Base-by-base conservation (phyloP, 1,284 basidiomycete genomes). In the Pseudozyma pruni region DNA sequence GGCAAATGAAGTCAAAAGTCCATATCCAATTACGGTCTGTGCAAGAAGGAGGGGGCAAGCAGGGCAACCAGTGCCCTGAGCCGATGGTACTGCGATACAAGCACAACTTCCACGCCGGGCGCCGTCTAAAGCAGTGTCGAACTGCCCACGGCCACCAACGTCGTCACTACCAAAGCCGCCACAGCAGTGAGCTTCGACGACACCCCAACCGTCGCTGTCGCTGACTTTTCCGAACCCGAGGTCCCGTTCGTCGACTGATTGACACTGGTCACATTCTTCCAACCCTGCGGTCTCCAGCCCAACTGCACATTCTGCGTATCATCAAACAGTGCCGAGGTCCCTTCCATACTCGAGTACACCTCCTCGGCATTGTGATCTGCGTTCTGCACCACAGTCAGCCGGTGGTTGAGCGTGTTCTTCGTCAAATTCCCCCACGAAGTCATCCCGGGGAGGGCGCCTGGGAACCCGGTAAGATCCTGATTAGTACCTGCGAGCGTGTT, bases 241-340 rank as follows among this genome's bases (percentile, higher is more conserved):
- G 8, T 34, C 20, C 23, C 22, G 23, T 16, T 31, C 31, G 39
- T 53, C 17, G 61, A 44, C 9, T 53, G 49, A 16, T 48, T 57
- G 25, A 40, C 27, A 6, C 29, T 47, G 2, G 66, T 52, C 1
- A 59, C 59, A n/a, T 69, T 69, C 29, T 54, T 70, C 77, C 78
- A 81, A 7, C 71, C 77, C 13, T 47, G 19, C 3, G 79, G 79
- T 46, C 79, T 72, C 79, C 79, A 81, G 13, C 79, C 79, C 27
- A 71, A 53, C n/a, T 70, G 60, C 14, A 81, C 59, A 20, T 76
- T 63, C n/a, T 25, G 13, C 27, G 52, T 29, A 25, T 66, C 54
- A 27, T 61, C 55, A 41, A 81, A 81, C 34, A 81, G 47, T 7
- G 78, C 79, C 3, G 76, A 72, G 1, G 69, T 62, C 11, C 80